phyloP scores from a whole-genome alignment of 352 stramenopile genomes.

The Globisporangium cystogenes region DNA sequence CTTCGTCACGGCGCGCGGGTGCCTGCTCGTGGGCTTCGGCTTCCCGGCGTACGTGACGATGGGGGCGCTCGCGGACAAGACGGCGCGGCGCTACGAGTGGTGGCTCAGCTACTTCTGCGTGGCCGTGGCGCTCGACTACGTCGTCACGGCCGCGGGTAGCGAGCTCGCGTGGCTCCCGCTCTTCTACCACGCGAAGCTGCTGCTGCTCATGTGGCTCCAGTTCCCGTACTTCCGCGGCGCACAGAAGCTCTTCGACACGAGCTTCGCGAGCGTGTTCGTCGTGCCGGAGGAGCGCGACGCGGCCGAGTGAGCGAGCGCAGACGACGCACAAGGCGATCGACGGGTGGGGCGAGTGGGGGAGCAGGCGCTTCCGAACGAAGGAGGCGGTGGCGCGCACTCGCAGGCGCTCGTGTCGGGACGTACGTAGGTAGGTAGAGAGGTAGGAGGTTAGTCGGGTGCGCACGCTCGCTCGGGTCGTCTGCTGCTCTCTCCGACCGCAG shows the following conservation, averaged over 20 bases:
- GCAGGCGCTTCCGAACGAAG: neutral
- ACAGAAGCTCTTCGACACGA: constrained; percentile 72
- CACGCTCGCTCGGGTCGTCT: too few relatives aligned
- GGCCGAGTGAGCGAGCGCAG: constrained; percentile 13
- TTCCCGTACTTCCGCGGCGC: constrained; percentile 89
- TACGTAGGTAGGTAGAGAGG: neutral
- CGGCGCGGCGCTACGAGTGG: constrained; percentile 78
- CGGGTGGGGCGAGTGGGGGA: neutral
- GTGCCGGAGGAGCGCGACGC: constrained; percentile 14
- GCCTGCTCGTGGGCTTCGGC: constrained; percentile 65
- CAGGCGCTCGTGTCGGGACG: too few relatives aligned
- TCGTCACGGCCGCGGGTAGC: constrained; percentile 45
- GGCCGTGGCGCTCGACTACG: constrained; percentile 61
- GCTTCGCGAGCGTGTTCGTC: constrained; percentile 75
- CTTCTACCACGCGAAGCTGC: constrained; percentile 83
- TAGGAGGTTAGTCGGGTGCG: neutral
- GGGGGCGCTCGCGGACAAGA: constrained; percentile 68
- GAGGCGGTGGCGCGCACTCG: neutral
- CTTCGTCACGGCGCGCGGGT: constrained; percentile 76
- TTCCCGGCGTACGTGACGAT: constrained; percentile 83
- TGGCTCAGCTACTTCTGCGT: constrained; percentile 85
- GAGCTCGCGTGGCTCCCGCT: constrained; percentile 77
- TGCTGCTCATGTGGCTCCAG: constrained; percentile 85
- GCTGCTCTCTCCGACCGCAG: neutral
- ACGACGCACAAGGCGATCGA: neutral